These are phyloP conservation scores for Pascua guehoae DNA, from an alignment of 1,284 basidiomycete species.

Conservation along the genomic window DNA sequence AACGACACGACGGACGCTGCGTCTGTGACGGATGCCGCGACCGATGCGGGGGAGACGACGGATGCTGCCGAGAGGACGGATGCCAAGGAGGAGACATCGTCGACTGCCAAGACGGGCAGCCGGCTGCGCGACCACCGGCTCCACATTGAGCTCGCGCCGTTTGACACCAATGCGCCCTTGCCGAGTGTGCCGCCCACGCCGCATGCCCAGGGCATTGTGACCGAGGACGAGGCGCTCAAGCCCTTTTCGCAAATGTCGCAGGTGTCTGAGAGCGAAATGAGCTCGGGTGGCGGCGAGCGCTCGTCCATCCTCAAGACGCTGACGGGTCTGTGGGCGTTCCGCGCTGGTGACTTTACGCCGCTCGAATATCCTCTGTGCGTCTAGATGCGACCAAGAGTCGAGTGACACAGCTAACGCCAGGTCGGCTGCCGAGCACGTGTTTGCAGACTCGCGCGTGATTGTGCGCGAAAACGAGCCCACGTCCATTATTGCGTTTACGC, in stretches of 20 bases:
- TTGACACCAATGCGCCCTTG: conserved; percentile 48
- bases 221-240: conserved; percentile 27
- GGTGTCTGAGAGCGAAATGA: conserved; percentile 51
- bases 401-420: conserved; percentile 19
- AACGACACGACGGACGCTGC: neutral
- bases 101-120: neutral
- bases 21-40: neutral
- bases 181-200: conserved; percentile 40
- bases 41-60: neutral
- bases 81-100: neutral
- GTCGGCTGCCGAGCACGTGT: conserved; percentile 71
- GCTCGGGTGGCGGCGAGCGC: conserved; percentile 58
- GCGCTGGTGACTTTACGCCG: conserved; percentile 55
- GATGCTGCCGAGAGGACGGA: neutral
- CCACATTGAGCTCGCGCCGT: conserved; percentile 47
- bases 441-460: conserved; percentile 90
- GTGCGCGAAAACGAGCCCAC: conserved; percentile 97
- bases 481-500: conserved; percentile 91
- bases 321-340: conserved; percentile 73
- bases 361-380: conserved; percentile 56
- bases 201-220: conserved; percentile 22
- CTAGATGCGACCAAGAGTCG: conserved; percentile 1
- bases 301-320: conserved; percentile 80
- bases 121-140: conserved; percentile 30
- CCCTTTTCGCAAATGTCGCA: conserved; percentile 36